These are phyloP conservation scores for Coemansia sp. DNA, from an alignment of 192 early-diverging fungal species.

Conservation along the genomic window DNA sequence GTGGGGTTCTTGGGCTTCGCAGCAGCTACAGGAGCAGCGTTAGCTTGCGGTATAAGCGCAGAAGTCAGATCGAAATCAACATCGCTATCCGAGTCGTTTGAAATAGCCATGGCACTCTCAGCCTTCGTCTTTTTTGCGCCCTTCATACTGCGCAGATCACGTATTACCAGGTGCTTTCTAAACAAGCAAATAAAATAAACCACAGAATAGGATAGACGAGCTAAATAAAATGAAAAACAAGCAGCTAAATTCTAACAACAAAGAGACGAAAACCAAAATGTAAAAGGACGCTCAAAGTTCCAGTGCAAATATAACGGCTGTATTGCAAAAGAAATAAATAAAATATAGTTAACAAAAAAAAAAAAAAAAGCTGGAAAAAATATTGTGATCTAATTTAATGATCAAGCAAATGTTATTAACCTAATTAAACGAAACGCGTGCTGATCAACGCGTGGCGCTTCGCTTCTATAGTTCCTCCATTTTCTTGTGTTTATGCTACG, in stretches of 20 bases:
- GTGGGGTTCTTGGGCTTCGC: constrained; percentile 9
- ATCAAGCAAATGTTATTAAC: background rate
- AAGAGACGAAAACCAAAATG: no score
- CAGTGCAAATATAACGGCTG: no score
- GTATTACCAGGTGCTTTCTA: background rate
- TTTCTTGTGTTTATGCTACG: background rate
- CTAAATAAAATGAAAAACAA: background rate
- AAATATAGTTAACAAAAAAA: background rate
- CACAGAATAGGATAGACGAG: background rate
- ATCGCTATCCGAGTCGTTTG: constrained; percentile 42
- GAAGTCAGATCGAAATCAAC: constrained; percentile 51
- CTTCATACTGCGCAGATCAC: constrained; percentile 13
- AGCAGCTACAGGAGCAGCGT: background rate
- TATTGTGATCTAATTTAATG: background rate
- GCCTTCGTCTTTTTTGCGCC: background rate
- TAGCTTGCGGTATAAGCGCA: constrained; percentile 48
- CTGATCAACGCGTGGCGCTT: background rate
- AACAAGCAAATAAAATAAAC: background rate
- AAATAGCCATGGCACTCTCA: background rate
- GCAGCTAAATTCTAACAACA: background rate
- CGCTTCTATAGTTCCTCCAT: no score
- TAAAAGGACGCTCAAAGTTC: no score
- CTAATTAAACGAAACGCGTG: background rate
- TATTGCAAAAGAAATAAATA: background rate
- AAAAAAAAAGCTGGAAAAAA: background rate